Conservation (phyloP, 2,329 filamentous ascomycete genomes). For the Hymenoscyphus linearis region DNA sequence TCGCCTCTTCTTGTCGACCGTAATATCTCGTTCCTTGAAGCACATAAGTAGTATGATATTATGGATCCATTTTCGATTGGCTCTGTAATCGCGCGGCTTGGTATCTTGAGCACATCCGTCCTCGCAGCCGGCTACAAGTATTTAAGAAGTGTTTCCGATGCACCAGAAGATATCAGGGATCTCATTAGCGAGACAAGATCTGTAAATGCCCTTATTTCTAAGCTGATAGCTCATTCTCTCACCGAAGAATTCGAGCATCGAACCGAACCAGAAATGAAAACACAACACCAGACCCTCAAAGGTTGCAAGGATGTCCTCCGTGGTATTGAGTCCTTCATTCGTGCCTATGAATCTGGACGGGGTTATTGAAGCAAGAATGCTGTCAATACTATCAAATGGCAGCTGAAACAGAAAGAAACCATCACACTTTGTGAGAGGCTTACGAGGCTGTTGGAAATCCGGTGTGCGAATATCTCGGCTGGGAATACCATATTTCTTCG, state of each 20-base stretch:
- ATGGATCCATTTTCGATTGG: background rate
- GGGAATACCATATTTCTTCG: background rate
- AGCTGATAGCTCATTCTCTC: background rate
- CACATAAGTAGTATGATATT: too few species aligned
- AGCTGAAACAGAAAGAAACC: background rate
- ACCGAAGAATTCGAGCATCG: background rate
- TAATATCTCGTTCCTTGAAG: too few species aligned
- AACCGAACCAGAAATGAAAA: background rate
- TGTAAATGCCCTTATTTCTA: background rate
- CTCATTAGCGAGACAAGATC: background rate
- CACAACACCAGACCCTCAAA: background rate
- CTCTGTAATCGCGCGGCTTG: background rate
- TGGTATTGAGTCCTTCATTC: background rate
- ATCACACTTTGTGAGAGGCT: background rate
- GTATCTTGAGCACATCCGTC: background rate
- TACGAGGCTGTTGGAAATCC: background rate
- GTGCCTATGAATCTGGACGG: background rate
- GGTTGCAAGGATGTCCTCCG: background rate
- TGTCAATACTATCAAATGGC: background rate
- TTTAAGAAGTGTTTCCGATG: background rate
- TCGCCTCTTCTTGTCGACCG: too few species aligned
- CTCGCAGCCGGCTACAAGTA: background rate
- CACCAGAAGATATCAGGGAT: background rate
- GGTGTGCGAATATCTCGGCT: background rate
- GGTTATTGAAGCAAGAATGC: background rate